Percentiles rank a stretch among this genome's conserved stretches.
Conservation (phyloP, 495 filamentous ascomycete genomes). For the Pseudomonodictys pantanalensis region DNA sequence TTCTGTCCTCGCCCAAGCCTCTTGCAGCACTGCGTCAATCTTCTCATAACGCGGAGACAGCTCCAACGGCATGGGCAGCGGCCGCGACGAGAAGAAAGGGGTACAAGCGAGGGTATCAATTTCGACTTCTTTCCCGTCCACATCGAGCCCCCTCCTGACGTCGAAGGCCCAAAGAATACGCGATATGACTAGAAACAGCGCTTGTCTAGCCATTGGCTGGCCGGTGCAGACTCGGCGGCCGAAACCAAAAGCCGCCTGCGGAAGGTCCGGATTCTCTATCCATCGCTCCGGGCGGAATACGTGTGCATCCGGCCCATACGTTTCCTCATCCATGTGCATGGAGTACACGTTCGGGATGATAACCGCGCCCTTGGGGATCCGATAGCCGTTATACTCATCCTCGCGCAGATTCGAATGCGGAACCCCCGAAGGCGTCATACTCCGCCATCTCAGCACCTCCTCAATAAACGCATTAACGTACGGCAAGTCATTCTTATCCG, state of each 20-base stretch:
- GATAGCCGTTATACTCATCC: slow-evolving; percentile 8
- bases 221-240: not conserved
- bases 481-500: slow-evolving; percentile 34
- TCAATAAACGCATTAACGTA: slow-evolving; percentile 40
- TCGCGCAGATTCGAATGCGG: slow-evolving; percentile 11
- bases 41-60: too few species aligned
- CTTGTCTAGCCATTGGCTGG: not conserved
- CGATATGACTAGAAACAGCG: not conserved
- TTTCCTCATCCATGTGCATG: not conserved
- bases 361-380: slow-evolving; percentile 21
- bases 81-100: too few species aligned
- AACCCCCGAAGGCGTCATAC: slow-evolving; percentile 32
- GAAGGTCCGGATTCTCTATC: not conserved
- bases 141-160: not conserved
- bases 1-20: too few species aligned
- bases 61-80: too few species aligned
- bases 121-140: too few species aligned
- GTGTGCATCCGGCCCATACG: not conserved
- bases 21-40: too few species aligned
- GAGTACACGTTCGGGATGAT: slow-evolving; percentile 1
- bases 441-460: slow-evolving; percentile 45
- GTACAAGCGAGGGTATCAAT: too few species aligned
- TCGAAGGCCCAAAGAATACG: not conserved
- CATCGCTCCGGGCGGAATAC: not conserved
- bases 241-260: not conserved